These are phyloP conservation scores for Closterium sp. DNA, from an alignment of 139 green algal genomes.

Conservation along the genomic window DNA sequence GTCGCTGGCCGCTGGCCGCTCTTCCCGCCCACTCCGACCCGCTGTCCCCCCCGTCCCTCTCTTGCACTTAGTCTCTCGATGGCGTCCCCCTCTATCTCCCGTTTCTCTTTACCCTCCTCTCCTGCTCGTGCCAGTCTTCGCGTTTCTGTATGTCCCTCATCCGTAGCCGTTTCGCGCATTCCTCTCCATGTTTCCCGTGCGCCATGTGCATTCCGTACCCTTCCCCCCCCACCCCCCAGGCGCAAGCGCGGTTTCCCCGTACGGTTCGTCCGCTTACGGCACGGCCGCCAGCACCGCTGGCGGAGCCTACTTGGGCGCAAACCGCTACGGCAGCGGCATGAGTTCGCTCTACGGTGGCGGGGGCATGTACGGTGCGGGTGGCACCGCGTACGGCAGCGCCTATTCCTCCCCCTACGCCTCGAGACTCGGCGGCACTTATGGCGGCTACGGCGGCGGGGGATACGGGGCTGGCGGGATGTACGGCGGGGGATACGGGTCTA, in stretches of 20 bases:
- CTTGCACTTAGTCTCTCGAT: too few species aligned
- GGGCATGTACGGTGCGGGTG: constrained; percentile 11
- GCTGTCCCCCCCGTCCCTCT: background rate
- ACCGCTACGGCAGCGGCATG: constrained; percentile 6
- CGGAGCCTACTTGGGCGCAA: background rate
- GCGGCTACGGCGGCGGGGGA: constrained; percentile 42
- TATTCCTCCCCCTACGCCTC: background rate
- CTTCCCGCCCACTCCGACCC: background rate
- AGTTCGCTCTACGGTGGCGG: constrained; percentile 11
- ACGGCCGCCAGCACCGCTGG: background rate
- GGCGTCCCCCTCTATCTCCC: too few species aligned
- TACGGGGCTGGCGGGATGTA: constrained; percentile 1
- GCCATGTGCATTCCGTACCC: background rate
- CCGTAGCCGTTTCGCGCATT: background rate
- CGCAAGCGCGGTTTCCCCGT: background rate
- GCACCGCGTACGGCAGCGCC: constrained; percentile 15
- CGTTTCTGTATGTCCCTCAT: background rate
- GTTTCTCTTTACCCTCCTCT: background rate
- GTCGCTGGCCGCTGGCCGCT: background rate
- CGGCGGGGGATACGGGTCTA: constrained; percentile 18
- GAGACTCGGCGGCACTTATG: constrained; percentile 23
- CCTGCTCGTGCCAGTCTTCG: background rate
- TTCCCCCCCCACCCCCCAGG: background rate
- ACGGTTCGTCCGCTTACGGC: constrained; percentile 14
- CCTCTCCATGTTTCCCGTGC: background rate